A percentile compares a stretch with the other conserved stretches of the same genome.
Conservation (phyloP, 441 rosid genomes). For the Viola pubescens region DNA sequence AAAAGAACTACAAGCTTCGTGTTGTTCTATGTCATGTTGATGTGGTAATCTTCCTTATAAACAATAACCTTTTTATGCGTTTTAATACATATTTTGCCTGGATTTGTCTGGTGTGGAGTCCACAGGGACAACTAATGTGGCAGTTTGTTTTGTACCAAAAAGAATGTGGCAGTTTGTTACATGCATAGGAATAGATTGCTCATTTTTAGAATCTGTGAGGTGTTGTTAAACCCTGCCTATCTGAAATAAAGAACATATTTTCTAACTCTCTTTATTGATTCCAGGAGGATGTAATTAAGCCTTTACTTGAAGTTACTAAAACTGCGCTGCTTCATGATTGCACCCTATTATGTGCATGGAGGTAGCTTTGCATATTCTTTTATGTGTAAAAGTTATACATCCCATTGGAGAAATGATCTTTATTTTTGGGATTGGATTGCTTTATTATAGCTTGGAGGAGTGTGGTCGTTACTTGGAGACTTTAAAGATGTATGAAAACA, state of each 20-base stretch:
- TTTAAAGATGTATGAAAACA: slow-evolving; percentile 85
- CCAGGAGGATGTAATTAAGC: slow-evolving; percentile 85
- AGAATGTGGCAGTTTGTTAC: not conserved
- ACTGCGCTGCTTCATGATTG: slow-evolving; percentile 90
- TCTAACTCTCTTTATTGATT: slow-evolving; percentile 18
- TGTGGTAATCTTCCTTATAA: slow-evolving; percentile 45
- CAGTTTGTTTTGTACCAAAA: not conserved
- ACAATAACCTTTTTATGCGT: slow-evolving; percentile 1
- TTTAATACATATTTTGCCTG: not conserved
- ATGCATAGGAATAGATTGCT: not conserved
- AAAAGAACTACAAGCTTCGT: slow-evolving; percentile 78
- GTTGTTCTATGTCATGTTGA: slow-evolving; percentile 84
- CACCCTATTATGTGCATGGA: slow-evolving; percentile 83
- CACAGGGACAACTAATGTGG: not conserved
- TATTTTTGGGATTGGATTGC: slow-evolving; percentile 8
- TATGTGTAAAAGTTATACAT: not conserved
- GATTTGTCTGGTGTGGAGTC: not conserved
- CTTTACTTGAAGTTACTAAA: slow-evolving; percentile 86
- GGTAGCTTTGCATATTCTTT: slow-evolving; percentile 31
- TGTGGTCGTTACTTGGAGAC: slow-evolving; percentile 98
- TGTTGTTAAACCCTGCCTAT: no score
- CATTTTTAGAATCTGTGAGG: no score
- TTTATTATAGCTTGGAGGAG: slow-evolving; percentile 68
- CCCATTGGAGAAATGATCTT: slow-evolving; percentile 11
- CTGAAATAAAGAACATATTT: no score